Base-by-base conservation (phyloP, 2,329 filamentous ascomycete species). In the Cercospora sp. region DNA sequence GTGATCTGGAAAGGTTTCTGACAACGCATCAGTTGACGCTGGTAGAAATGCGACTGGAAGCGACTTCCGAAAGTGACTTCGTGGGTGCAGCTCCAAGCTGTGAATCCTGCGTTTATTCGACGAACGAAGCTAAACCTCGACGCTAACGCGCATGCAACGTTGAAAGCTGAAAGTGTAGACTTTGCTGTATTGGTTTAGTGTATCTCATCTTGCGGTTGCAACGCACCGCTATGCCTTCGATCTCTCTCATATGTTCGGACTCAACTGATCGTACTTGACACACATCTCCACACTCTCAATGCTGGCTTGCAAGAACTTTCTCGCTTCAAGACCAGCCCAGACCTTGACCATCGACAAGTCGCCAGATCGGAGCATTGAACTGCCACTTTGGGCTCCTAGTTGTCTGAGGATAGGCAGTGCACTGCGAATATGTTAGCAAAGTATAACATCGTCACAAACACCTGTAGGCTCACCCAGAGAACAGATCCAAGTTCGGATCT, bases 321-420 rank as follows among this genome's bases (percentile, higher is more conserved):
- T 87, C 60, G 93, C 91, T 82, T 98, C 94, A 10, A 98, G 83
- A 1, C 94, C 94, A 67, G 92, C 88, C 94, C 94, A 98, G 5
- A 97, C 89, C 75, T 93, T 89, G 73, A 97, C 82, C 91, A 98
- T 95, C 1, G 81, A 83, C 60, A 84, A 79, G 67, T 85, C 83
- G 30, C 82, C 83, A 30, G 81, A 80, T 45, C 80, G 76, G 18
- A 84, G 78, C 77, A 83, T 82, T 0, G 80, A 79, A 4, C 87
- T 87, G 30, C 90, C 90, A 72, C 90, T 89, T 77, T 94, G 89
- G 0, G 93, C 89, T 60, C 94, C 92, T 3, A 99, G 85, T 78
- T 97, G 90, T 74, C 95, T 87, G 66, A 99, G 81, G 59, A 99
- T 98, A 0, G 95, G 95, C 60, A 99, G 83, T 7, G 94, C 93